Evolutionary conservation across 768 basidiomycete species (phyloP), one percentile per base, ranked within the genome.

Genomic region (Plicaturopsis crispa): DNA sequence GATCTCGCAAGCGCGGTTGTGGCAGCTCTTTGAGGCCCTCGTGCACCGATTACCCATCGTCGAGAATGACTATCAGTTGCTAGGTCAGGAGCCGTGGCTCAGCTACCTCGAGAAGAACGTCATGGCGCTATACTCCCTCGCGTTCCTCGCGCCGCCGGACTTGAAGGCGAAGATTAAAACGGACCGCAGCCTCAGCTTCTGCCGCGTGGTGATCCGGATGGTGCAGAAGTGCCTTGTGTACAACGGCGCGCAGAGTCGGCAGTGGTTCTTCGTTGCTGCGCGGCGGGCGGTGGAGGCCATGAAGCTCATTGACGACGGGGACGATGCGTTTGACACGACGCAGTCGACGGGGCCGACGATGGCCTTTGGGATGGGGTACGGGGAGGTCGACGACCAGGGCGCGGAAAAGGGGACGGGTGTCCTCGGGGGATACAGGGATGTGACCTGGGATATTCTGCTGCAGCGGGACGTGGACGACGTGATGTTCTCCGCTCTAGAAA

Each of bases 301-400:
- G 70, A 87, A 86, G 55, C 60, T 86, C 24, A 61, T 91, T 39
- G 87, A 91, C 54, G 82, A 80, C 45, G 78, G 67, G 7, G 74
- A 76, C 47, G 87, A 90, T 52, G 67, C 73, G 24, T 84, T 86
- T 46, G 86, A 87, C 51, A 73, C 70, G 4, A 66, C 78, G 3
- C 76, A 80, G 45, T 58, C 76, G 14, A 60, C 62, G 14, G 66
- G 66, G 35, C 71, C 85, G 4, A 72, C 75, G 3, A 67, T 90
- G 36, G 68, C 82, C 4, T 90, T 88, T 54, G 87, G 86, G n/a
- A 84, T 90, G 72, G 87, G 84, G 11, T 88, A 82, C 50, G 76
- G 81, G 1, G 88, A 88, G 53, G 69, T 73, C 31, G 78, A 75
- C 6, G 83, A 87, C 48, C 71, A 57, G 13, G 65, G 66, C 7